A percentile compares a stretch with the other conserved stretches of the same genome.
phyloP scores from a whole-genome alignment of 2,329 filamentous ascomycete genomes.

The Calonectria henricotiae region DNA sequence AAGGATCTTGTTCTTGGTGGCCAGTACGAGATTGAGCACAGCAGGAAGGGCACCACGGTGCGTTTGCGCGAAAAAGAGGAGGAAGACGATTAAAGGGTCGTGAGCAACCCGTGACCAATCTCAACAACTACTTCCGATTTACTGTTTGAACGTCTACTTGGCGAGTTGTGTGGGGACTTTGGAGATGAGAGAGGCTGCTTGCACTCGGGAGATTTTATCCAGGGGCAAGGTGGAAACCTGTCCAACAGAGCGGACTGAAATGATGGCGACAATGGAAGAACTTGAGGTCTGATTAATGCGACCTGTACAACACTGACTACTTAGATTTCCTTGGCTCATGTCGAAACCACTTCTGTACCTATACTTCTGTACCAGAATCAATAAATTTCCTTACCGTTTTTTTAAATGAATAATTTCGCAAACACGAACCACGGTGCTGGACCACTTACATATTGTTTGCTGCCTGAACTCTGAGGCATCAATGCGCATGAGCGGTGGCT shows the following conservation, averaged over 20 bases:
- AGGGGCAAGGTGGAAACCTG: constrained; percentile 29
- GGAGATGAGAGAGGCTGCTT: neutral
- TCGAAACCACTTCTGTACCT: constrained; percentile 41
- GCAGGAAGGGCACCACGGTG: constrained; percentile 61
- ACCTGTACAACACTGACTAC: constrained; percentile 47
- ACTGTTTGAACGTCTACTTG: neutral
- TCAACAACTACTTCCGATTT: neutral
- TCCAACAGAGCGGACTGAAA: constrained; percentile 35
- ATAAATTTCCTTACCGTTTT: constrained; percentile 16
- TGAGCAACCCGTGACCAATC: neutral
- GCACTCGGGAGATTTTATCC: neutral
- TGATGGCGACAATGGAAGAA: constrained; percentile 24
- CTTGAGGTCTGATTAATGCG: constrained; percentile 34
- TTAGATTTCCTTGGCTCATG: constrained; percentile 49
- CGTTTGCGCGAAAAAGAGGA: constrained; percentile 64
- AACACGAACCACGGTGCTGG: constrained; percentile 10
- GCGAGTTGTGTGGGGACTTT: neutral
- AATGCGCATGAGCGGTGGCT: constrained; percentile 30
- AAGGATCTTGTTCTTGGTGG: constrained; percentile 93
- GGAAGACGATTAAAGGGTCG: constrained; percentile 43
- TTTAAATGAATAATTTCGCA: constrained; percentile 6
- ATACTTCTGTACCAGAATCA: constrained; percentile 36
- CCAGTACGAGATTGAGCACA: constrained; percentile 77
- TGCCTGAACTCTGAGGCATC: constrained; percentile 49
- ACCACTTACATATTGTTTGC: constrained; percentile 19